Base-by-base conservation (phyloP, 495 filamentous ascomycete species). In the Aspergillus sclerotiicarbonarius region DNA sequence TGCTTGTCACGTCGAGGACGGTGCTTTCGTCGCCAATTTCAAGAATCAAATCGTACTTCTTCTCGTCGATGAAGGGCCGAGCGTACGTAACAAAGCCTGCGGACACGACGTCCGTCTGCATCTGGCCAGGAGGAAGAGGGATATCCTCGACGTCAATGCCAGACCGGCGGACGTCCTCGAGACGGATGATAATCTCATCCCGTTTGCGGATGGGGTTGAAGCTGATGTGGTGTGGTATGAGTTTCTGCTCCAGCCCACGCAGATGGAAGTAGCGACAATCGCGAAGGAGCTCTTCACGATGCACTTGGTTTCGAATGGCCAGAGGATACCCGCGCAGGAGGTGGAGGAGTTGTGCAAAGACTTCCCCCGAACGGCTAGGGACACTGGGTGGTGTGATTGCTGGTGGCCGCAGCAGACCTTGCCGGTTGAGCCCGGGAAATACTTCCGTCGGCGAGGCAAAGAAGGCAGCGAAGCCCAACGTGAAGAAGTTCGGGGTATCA, bases 221-320 rank as follows among this genome's bases (percentile, higher is more conserved):
- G 48, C 80, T 83, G 51, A 96, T 89, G 30, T 83, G 70, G 65
- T 92, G 88, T 0, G 89, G 83, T 41, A 97, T 91, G 10, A 98
- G 74, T 54, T 84, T 85, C 71, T 98, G 93, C 71, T 97, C 94
- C 0, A 96, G 69, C 0, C 91, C 91, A 62, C 91, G 91, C 52
- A 98, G 86, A 66, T 96, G 89, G 70, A 92, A 97, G 62, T 96
- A 98, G 39, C 89, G 86, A 67, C 90, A 95, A 69, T 98, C 93
- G 16, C 89, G 81, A 0, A 98, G 77, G 1, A 98, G 81, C 54
- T 88, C 84, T 8, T 81, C 80, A 12, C 93, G 88, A 67, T 98
- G 93, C 1, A 82, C 81, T 45, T 90, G 87, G 62, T 88, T 80
- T 41, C 85, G 81, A 61, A 98, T 91, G 19, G 84, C 75, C 0